Evolutionary conservation across 2,329 filamentous ascomycete genomes (phyloP).

Genomic region (Penicillium frequentans): DNA sequence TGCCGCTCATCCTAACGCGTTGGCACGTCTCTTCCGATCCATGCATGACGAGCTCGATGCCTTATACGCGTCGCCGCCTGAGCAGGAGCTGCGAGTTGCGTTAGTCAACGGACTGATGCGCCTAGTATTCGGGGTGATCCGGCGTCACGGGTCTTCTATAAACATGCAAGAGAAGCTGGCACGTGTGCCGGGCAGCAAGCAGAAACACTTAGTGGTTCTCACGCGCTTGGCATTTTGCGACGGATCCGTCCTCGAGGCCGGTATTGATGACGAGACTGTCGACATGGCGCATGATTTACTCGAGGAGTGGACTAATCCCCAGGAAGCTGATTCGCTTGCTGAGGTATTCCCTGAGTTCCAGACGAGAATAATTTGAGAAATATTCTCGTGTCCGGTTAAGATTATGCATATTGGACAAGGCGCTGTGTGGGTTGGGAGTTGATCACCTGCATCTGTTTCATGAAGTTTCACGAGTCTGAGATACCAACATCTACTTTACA

Average conservation of each 20-base stretch:
- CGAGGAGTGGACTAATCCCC: conserved; percentile 76
- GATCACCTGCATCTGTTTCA: conserved; percentile 4
- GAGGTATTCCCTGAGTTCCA: conserved; percentile 46
- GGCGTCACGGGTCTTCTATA: conserved; percentile 60
- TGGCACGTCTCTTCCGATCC: conserved; percentile 73
- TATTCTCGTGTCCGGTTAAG: conserved; percentile 8
- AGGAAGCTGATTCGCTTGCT: conserved; percentile 66
- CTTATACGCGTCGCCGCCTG: conserved; percentile 55
- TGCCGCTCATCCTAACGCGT: conserved; percentile 65
- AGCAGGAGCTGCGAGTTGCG: conserved; percentile 47
- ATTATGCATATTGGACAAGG: conserved; percentile 11
- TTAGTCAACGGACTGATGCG: conserved; percentile 61
- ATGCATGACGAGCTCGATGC: conserved; percentile 70
- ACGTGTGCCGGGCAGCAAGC: conserved; percentile 68
- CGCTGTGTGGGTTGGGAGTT: conserved; percentile 9
- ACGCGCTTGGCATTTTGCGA: conserved; percentile 85
- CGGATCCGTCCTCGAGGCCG: conserved; percentile 72
- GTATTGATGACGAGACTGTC: conserved; percentile 73
- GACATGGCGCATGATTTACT: conserved; percentile 80
- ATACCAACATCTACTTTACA: conserved; percentile 8
- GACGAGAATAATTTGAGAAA: conserved; percentile 21
- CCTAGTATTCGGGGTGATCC: conserved; percentile 62
- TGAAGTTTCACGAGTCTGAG: conserved; percentile 6
- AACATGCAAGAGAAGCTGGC: conserved; percentile 72
- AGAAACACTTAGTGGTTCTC: conserved; percentile 79